These are phyloP conservation scores for Rubus parviflorus DNA, from an alignment of 306 rosid genomes.

Conservation along the genomic window DNA sequence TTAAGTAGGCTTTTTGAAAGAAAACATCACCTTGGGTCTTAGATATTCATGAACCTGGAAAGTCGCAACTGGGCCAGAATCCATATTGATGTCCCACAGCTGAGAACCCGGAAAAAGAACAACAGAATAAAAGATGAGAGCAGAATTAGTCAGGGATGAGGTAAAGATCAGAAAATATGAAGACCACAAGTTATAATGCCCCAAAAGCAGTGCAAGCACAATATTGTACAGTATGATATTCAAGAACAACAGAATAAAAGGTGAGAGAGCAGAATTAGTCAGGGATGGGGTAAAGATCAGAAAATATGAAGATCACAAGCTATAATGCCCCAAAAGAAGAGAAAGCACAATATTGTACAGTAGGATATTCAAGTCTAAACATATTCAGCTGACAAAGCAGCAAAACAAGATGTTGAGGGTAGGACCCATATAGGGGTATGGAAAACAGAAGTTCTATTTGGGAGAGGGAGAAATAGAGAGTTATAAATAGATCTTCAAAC, in stretches of 20 bases:
- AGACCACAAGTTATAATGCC: background rate
- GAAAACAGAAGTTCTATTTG: background rate
- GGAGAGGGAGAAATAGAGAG: background rate
- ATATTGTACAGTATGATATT: background rate
- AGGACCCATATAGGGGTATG: background rate
- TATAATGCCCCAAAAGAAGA: background rate
- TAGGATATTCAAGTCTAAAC: background rate
- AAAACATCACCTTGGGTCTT: conserved; percentile 78
- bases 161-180: background rate
- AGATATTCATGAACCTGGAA: conserved; percentile 72
- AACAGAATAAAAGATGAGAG: conserved; percentile 13
- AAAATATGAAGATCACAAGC: conserved; percentile 2
- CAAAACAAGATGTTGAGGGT: background rate
- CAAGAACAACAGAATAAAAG: conserved; percentile 7
- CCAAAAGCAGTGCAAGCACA: background rate
- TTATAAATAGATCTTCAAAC: background rate
- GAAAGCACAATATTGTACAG: background rate
- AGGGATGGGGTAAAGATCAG: background rate
- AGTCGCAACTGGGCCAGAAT: conserved; percentile 57
- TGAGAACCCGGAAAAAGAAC: conserved; percentile 20
- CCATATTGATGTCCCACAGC: conserved; percentile 68
- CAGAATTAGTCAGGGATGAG: background rate
- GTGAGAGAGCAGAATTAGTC: conserved; percentile 12
- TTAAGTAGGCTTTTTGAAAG: conserved; percentile 6
- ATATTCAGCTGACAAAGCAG: background rate